Base-by-base conservation (phyloP, 2,329 filamentous ascomycete species). In the Pseudonectria buxi region DNA sequence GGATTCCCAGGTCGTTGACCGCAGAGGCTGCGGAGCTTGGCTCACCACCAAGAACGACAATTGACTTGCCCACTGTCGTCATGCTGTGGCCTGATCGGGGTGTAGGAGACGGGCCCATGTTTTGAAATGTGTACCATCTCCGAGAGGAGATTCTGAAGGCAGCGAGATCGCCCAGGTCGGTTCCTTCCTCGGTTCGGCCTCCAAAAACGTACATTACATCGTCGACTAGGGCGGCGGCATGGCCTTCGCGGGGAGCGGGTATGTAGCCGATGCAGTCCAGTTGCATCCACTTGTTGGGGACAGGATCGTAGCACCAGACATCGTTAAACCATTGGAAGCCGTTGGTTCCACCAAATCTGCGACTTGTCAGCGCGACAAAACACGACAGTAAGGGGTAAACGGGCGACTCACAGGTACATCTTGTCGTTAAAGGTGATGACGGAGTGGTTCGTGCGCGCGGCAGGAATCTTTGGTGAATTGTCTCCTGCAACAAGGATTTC, bases 141-240 rank as follows among this genome's bases (percentile, higher is more conserved):
- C 86, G 81, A 10, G 88, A 88, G 1, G 83, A 78, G 40, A 79
- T 78, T 35, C 73, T 65, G 51, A 79, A 79, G 2, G 92, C 92
- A 3, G 92, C 90, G 28, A 98, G 71, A 60, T 98, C 92, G 24
- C 90, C 92, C 4, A 98, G 68, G 57, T 98, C 92, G 18, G 81
- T 78, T 2, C 92, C 92, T 49, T 96, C 89, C 55, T 95, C 87
- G 1, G 88, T 95, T 40, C 92, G 83, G 29, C 92, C 92, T 49
- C 94, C 94, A 59, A 98, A 98, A 42, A 98, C 81, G 65, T 98
- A 98, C 94, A 98, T 98, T 40, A 95, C 92, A 57, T 98, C 92
- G 58, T 92, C 87, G 28, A 98, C 89, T 14, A 98, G 70, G 4
- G 90, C 82, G 11, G 92, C 87, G 10, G 94, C 89, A 59, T 98